Evolutionary conservation across 352 stramenopile species (phyloP).

Genomic region (Globisporangium radiosum): DNA sequence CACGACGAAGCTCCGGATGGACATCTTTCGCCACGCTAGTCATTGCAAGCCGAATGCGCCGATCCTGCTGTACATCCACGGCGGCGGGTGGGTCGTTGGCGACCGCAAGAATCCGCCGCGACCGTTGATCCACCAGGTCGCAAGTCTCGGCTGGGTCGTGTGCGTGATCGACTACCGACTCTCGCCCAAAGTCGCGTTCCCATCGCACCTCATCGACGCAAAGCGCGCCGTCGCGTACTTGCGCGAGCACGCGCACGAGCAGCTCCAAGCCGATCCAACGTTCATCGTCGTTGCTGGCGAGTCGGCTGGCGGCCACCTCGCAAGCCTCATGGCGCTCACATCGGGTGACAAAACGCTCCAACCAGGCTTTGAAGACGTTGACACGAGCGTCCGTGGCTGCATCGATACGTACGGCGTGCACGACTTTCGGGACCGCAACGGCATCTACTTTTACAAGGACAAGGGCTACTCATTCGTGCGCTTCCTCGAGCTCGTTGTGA

Average conservation of each 20-base stretch:
- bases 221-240: constrained; percentile 60
- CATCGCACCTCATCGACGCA: constrained; percentile 51
- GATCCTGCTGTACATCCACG: constrained; percentile 65
- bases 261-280: constrained; percentile 35
- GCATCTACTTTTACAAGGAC: constrained; percentile 55
- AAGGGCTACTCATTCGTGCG: constrained; percentile 46
- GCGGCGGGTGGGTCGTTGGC: constrained; percentile 57
- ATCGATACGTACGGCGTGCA: constrained; percentile 74
- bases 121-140: constrained; percentile 49
- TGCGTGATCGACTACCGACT: constrained; percentile 69
- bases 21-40: constrained; percentile 43
- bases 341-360: constrained; percentile 56
- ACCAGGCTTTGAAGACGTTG: constrained; percentile 67
- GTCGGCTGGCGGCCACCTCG: constrained; percentile 62
- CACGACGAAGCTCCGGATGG: constrained; percentile 47
- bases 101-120: constrained; percentile 41
- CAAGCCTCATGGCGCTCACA: constrained; percentile 65
- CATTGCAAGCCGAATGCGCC: constrained; percentile 36
- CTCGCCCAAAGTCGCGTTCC: constrained; percentile 51
- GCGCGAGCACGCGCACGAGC: constrained; percentile 20
- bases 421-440: constrained; percentile 64
- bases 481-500: constrained; percentile 64
- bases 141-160: constrained; percentile 49
- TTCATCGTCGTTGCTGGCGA: constrained; percentile 60
- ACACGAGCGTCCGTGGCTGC: constrained; percentile 67